Conservation (phyloP, 1,284 basidiomycete genomes). For the Ceratobasidium sp. region DNA sequence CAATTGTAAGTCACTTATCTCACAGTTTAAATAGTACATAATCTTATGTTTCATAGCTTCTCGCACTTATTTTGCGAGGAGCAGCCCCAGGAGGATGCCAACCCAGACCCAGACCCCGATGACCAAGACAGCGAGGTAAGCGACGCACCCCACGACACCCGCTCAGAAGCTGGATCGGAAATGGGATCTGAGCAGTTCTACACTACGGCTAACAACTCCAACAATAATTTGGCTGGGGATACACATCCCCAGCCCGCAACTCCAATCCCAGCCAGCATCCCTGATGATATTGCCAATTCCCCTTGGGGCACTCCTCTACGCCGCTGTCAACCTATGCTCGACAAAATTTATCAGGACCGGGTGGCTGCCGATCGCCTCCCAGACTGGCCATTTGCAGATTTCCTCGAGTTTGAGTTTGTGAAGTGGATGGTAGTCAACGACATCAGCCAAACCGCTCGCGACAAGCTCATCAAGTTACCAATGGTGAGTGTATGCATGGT, state of each 20-base stretch:
- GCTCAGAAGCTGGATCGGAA: not conserved
- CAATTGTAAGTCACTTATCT: slow-evolving; percentile 5
- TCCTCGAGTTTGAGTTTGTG: slow-evolving; percentile 18
- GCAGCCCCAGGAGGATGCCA: not conserved
- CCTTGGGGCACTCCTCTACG: not conserved
- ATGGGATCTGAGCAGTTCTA: not conserved
- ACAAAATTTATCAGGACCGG: not conserved
- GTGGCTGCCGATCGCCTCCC: not conserved
- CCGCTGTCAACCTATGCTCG: not conserved
- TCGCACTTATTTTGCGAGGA: not conserved
- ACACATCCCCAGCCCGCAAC: not conserved
- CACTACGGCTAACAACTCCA: not conserved
- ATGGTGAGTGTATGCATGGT: not conserved
- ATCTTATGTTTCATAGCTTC: not conserved
- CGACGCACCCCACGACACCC: not conserved
- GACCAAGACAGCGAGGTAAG: too few relatives aligned
- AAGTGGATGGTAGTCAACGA: slow-evolving; percentile 13
- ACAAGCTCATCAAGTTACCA: slow-evolving; percentile 11
- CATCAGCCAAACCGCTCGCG: not conserved
- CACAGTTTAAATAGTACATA: too few relatives aligned
- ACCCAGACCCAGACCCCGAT: not conserved
- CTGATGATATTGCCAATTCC: not conserved
- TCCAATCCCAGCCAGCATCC: not conserved
- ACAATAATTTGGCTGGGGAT: not conserved
- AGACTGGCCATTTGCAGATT: slow-evolving; percentile 9